Evolutionary conservation across 139 green algal species (phyloP), one percentile per base, ranked within the genome.

Genomic region (Volvox africanus): DNA sequence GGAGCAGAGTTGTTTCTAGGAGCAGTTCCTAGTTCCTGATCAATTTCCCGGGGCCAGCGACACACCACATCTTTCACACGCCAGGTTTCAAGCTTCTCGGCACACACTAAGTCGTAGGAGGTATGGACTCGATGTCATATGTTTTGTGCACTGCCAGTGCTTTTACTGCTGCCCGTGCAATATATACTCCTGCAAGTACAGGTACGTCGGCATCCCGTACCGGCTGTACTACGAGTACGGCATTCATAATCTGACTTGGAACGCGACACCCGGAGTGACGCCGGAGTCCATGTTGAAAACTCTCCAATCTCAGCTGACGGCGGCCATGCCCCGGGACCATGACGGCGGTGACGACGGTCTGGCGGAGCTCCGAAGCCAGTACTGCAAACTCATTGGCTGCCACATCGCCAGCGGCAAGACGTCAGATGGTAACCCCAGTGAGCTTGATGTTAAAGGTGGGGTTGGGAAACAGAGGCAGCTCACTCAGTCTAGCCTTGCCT

Each of bases 171-270:
- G 44, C 44, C 44, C 44, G 67, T 75, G 24, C 67, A 28, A 28
- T 28, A 75, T 75, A 12, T 75, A 28, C 67, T 26, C 24, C 22
- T 75, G 67, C 26, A 22, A n/a, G 28, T 32, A 36, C 77, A 82
- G 77, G 32, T 82, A 37, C 77, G 14, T 68, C 20, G 37, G 37
- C 37, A 33, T 33, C 21, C 22, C 19, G 37, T 68, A 68, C 37
- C 65, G 84, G 17, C 68, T 81, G 28, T 50, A 20, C 26, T 82
- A 55, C 28, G 84, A 89, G 84, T 71, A 79, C 13, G 69, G 37
- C 22, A n/a, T 89, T 21, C 84, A 89, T 33, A 65, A 82, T 16
- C 85, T 89, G 1, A 89, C 69, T 2, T 82, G 37, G 37, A 22
- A 28, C 0, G 28, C 28, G 19, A 36, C 35, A 0, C 33, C 62